Evolutionary conservation across 345 rosid species (phyloP).

Genomic region (Aegle marmelos): DNA sequence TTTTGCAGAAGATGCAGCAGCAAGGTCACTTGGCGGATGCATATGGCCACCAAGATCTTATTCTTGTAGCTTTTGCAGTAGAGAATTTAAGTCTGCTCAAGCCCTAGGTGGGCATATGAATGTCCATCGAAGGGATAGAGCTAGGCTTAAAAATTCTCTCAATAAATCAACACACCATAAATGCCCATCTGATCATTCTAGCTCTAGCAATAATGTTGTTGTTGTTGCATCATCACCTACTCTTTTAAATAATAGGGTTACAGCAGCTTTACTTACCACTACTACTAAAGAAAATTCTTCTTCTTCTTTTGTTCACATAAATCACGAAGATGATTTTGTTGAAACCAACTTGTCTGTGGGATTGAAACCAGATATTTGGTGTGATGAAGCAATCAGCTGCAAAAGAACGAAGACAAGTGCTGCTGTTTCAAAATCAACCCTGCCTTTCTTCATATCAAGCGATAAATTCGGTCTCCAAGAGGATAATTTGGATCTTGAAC

Average conservation of each 20-base stretch:
- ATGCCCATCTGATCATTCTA: conserved; percentile 15
- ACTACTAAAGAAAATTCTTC: conserved; percentile 11
- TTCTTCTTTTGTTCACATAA: background rate
- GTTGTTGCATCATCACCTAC: background rate
- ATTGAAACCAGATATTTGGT: conserved; percentile 16
- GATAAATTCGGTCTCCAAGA: conserved; percentile 26
- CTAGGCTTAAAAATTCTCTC: conserved; percentile 52
- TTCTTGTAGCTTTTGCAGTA: conserved; percentile 56
- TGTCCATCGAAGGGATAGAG: conserved; percentile 69
- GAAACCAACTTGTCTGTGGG: conserved; percentile 37
- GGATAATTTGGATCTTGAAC: conserved; percentile 85
- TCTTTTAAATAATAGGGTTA: conserved; percentile 33
- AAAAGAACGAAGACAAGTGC: conserved; percentile 31
- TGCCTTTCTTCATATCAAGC: conserved; percentile 20
- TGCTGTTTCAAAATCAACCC: conserved; percentile 18
- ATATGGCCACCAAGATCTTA: conserved; percentile 73
- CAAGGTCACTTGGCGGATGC: conserved; percentile 36
- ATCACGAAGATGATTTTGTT: conserved; percentile 8
- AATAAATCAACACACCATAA: conserved; percentile 4
- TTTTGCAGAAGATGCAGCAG: conserved; percentile 58
- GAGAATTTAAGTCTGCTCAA: conserved; percentile 77
- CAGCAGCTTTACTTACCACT: conserved; percentile 20
- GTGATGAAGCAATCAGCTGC: conserved; percentile 16
- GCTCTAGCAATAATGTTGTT: conserved; percentile 1
- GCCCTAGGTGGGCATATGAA: conserved; percentile 86